A percentile compares a stretch with the other conserved stretches of the same genome.
phyloP scores from a whole-genome alignment of 768 basidiomycete genomes.

The Lactarius tabidus region DNA sequence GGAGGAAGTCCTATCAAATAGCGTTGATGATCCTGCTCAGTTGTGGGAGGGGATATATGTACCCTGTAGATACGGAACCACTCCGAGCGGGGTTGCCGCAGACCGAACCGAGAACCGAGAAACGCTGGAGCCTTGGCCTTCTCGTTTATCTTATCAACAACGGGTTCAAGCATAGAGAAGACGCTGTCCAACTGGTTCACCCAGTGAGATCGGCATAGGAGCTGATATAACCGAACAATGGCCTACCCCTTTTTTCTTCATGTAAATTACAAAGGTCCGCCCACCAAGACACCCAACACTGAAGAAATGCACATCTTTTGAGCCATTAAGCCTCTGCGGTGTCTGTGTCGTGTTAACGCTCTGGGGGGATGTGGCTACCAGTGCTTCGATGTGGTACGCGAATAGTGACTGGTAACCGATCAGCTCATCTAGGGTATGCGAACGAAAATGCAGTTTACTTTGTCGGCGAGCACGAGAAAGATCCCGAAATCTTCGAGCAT shows the following conservation, averaged over 20 bases:
- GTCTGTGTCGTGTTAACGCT: too few relatives aligned
- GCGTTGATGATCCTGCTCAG: neutral
- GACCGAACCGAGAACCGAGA: conserved; percentile 67
- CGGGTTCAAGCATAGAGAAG: conserved; percentile 96
- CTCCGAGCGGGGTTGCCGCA: too few relatives aligned
- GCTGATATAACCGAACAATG: conserved; percentile 18
- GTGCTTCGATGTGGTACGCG: conserved; percentile 95
- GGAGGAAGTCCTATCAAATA: conserved; percentile 70
- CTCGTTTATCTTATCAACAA: conserved; percentile 85
- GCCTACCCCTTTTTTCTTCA: conserved; percentile 87
- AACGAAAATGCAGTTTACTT: too few relatives aligned
- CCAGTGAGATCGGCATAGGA: conserved; percentile 19
- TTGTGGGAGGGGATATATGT: conserved; percentile 13
- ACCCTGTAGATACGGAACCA: conserved; percentile 82
- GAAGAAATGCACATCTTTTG: conserved; percentile 94
- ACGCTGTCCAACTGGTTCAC: conserved; percentile 69
- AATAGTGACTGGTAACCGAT: conserved; percentile 59
- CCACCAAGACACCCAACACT: conserved; percentile 87
- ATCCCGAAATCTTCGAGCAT: too few relatives aligned
- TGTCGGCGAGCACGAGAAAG: too few relatives aligned
- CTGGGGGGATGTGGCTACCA: too few relatives aligned
- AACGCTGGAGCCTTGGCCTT: conserved; percentile 65
- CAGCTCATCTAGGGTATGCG: neutral
- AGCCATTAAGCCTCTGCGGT: too few relatives aligned
- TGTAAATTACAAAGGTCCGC: conserved; percentile 88